Evolutionary conservation across 2,329 filamentous ascomycete genomes (phyloP).

Genomic region (Fusarium subtropicale): DNA sequence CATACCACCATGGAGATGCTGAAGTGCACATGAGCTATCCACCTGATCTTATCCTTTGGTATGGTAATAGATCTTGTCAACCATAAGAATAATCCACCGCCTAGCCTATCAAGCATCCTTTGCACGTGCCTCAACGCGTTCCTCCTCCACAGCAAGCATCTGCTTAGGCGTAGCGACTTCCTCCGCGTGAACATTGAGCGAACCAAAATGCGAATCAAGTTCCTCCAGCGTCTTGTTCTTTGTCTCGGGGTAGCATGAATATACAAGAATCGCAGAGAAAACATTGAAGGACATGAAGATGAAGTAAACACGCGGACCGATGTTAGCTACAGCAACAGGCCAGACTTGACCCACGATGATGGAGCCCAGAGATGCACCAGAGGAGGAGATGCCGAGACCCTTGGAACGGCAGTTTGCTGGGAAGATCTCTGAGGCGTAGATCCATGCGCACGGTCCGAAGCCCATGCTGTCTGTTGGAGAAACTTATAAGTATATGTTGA

Average conservation of each 20-base stretch:
- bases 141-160: conserved; percentile 16
- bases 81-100: neutral
- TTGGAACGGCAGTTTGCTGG: conserved; percentile 25
- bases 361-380: conserved; percentile 14
- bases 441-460: conserved; percentile 20
- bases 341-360: conserved; percentile 25
- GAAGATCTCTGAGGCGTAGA: conserved; percentile 28
- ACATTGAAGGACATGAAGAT: conserved; percentile 25
- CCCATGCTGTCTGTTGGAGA: conserved; percentile 17
- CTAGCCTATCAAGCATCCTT: neutral
- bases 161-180: conserved; percentile 24
- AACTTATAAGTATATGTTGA: neutral
- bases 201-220: conserved; percentile 21
- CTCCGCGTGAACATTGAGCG: conserved; percentile 22
- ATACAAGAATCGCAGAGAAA: conserved; percentile 14
- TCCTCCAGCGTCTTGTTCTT: conserved; percentile 23
- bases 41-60: too few species aligned
- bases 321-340: conserved; percentile 10
- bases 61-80: neutral
- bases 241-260: conserved; percentile 22
- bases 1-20: too few species aligned
- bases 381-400: conserved; percentile 20
- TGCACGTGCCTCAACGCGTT: neutral
- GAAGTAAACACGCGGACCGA: conserved; percentile 16
- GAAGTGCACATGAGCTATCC: too few species aligned